Base-by-base conservation (phyloP, 2,329 filamentous ascomycete genomes). In the Pseudogymnoascus sp. region DNA sequence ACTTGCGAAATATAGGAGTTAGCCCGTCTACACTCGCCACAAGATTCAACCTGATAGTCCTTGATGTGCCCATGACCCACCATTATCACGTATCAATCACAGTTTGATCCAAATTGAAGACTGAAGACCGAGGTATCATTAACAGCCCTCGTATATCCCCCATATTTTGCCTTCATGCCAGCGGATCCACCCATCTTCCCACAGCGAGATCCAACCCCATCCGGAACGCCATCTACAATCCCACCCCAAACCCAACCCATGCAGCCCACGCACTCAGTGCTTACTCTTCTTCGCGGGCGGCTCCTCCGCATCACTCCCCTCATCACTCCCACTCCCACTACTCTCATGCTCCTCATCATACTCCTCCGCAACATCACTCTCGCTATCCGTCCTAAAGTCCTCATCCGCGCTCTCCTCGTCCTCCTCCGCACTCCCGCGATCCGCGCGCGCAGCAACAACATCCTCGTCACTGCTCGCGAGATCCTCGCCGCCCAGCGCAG, bases 341-440 rank as follows among this genome's bases (percentile, higher is more conserved):
- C 91, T 96, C 72, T 96, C 90, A 71, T 97, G 93, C 50, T 85
- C 88, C 60, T 89, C 93, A 75, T 99, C 94, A 68, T 86, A 99
- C 73, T 99, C 95, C 75, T 99, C 94, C 0, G 93, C 94, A 2
- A 97, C 92, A 67, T 99, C 94, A 60, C 89, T 95, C 66, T 99
- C 94, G 12, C 88, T 92, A 64, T 95, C 91, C 5, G 89, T 90
- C 68, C 89, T 84, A 80, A 99, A 99, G 77, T 99, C 94, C 74
- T 99, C 94, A 69, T 99, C 94, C 7, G 92, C 86, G 63, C 89
- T 93, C 78, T 97, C 93, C 71, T 93, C 89, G 70, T 99, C 94
- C 75, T 99, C 94, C 71, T 97, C 94, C 3, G 93, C 94, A 28
- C 89, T 94, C 65, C 94, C 93, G 62, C 92, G 87, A 73, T 94